Evolutionary conservation across 495 filamentous ascomycete species (phyloP).

Genomic region (Acidiella bohemica): DNA sequence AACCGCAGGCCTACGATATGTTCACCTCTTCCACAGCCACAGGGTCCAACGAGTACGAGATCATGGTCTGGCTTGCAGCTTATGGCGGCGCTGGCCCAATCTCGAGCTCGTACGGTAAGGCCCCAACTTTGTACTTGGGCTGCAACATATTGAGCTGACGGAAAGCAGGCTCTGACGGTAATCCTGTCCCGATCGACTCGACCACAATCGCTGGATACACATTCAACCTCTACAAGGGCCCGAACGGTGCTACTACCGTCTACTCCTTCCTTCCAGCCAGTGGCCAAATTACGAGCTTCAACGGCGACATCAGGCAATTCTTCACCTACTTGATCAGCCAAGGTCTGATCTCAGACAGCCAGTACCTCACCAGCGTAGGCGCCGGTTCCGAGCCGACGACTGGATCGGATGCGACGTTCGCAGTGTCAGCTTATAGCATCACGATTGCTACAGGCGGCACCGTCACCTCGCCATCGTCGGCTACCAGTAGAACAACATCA

Average conservation of each 20-base stretch:
- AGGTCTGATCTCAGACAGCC: constrained; percentile 36
- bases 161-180: constrained; percentile 3
- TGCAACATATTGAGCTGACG: no score
- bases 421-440: constrained; percentile 2
- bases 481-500: no score
- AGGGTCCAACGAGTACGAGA: constrained; percentile 43
- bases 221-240: constrained; percentile 18
- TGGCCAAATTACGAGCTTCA: constrained; percentile 36
- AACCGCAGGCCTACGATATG: constrained; percentile 43
- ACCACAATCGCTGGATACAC: constrained; percentile 10
- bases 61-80: constrained; percentile 60
- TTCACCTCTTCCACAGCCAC: constrained; percentile 40
- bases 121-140: background rate
- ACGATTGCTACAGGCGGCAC: no score
- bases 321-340: constrained; percentile 41
- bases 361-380: constrained; percentile 43
- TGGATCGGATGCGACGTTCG: constrained; percentile 1
- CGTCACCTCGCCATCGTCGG: no score
- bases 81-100: constrained; percentile 51
- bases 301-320: constrained; percentile 43
- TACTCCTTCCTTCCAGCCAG: constrained; percentile 30
- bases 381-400: constrained; percentile 40
- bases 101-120: constrained; percentile 22
- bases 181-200: constrained; percentile 2
- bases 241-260: constrained; percentile 16